A percentile compares a stretch with the other conserved stretches of the same genome.
Conservation (phyloP, 257 asterid genomes). For the Anisodus acutangulus region DNA sequence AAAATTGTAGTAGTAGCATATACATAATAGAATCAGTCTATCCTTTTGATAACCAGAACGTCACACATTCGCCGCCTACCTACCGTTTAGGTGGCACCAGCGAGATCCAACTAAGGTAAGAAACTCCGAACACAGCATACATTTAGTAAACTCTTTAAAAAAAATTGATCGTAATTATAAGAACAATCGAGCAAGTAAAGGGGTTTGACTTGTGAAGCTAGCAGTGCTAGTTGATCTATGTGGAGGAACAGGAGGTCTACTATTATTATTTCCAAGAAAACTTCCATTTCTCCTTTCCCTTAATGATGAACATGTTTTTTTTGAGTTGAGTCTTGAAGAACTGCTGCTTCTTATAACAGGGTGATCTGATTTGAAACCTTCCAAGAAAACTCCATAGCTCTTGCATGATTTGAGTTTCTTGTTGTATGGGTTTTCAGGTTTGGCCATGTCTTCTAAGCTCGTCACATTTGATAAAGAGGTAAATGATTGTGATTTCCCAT, state of each 20-base stretch:
- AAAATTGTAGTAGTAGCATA: too few relatives aligned
- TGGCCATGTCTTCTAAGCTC: slow-evolving; percentile 64
- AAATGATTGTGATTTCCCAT: slow-evolving; percentile 75
- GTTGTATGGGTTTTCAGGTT: slow-evolving; percentile 57
- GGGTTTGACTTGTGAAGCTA: slow-evolving; percentile 42
- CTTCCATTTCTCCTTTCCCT: slow-evolving; percentile 38
- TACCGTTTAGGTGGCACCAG: too few relatives aligned
- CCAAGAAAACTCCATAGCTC: slow-evolving; percentile 47
- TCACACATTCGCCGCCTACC: too few relatives aligned
- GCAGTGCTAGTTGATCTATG: slow-evolving; percentile 38
- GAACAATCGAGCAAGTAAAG: slow-evolving; percentile 44
- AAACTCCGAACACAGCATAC: not conserved
- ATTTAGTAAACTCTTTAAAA: not conserved
- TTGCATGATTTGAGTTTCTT: slow-evolving; percentile 66
- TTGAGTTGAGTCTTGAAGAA: slow-evolving; percentile 38
- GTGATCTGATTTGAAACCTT: slow-evolving; percentile 29
- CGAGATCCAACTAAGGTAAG: too few relatives aligned
- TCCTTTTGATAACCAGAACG: too few relatives aligned
- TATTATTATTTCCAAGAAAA: slow-evolving; percentile 36
- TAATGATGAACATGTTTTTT: slow-evolving; percentile 41
- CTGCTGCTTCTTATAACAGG: slow-evolving; percentile 33
- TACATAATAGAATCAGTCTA: too few relatives aligned
- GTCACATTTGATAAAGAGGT: slow-evolving; percentile 53
- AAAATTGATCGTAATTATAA: not conserved
- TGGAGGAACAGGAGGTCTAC: slow-evolving; percentile 45